Evolutionary conservation across 2,329 filamentous ascomycete genomes (phyloP).

Genomic region (Coniochaeta sp.): DNA sequence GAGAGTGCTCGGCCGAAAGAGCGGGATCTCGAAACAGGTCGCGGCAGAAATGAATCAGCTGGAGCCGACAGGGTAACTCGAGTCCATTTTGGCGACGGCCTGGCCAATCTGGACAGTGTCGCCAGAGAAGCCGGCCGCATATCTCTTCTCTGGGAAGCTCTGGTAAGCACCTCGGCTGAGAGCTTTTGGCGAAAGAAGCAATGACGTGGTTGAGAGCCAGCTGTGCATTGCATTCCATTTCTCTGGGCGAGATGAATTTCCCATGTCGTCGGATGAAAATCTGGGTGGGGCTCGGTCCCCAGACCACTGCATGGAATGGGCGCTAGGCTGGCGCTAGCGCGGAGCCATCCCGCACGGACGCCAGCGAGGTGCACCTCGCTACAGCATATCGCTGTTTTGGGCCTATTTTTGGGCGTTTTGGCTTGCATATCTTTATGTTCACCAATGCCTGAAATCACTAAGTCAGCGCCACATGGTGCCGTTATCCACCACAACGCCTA

Average conservation of each 20-base stretch:
- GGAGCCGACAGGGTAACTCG: neutral
- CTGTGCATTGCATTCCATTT: neutral
- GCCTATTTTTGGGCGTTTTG: no score
- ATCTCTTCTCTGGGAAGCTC: neutral
- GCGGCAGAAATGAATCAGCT: neutral
- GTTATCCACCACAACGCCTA: neutral
- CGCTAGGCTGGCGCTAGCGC: no score
- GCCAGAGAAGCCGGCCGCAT: constrained; percentile 2
- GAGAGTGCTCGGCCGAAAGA: constrained; percentile 4
- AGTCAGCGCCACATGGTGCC: neutral
- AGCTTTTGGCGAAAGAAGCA: neutral
- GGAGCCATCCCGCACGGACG: no score
- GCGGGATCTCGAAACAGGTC: constrained; percentile 1
- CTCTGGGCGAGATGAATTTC: neutral
- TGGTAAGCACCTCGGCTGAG: neutral
- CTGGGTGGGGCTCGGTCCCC: no score
- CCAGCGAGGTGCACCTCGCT: no score
- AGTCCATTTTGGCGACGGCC: neutral
- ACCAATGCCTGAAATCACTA: no score
- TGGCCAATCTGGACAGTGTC: constrained; percentile 2
- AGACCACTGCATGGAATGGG: no score
- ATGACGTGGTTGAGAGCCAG: neutral
- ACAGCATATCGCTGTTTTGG: no score
- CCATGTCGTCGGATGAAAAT: neutral
- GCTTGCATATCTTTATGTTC: no score